Percentiles rank a stretch among this genome's conserved stretches.
Evolutionary conservation across 2,329 filamentous ascomycete genomes (phyloP).

Genomic region (Coniella vitis): DNA sequence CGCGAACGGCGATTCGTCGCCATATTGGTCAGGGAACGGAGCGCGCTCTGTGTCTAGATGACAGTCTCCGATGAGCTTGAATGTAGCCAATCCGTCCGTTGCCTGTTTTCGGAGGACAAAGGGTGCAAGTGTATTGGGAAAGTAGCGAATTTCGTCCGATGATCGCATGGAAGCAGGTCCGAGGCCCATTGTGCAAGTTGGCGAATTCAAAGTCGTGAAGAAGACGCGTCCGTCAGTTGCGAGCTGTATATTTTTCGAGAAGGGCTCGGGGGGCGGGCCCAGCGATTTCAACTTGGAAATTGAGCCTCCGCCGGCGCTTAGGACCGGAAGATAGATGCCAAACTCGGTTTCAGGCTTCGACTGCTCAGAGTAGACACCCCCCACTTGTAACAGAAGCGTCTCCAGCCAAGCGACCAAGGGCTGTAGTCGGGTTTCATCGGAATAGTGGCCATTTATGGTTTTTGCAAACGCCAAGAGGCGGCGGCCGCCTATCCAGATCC

Average conservation of each 20-base stretch:
- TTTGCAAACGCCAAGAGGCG: neutral
- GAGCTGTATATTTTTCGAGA: neutral
- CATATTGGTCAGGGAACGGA: neutral
- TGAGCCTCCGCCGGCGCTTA: too few species aligned
- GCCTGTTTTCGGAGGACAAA: conserved; percentile 4
- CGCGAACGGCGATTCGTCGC: neutral
- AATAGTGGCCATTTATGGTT: neutral
- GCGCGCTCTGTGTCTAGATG: neutral
- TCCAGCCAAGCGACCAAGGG: neutral
- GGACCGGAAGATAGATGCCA: too few species aligned
- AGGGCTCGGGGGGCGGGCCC: conserved; percentile 1
- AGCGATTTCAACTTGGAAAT: too few species aligned
- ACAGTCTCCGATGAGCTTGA: conserved; percentile 7
- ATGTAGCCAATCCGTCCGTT: neutral
- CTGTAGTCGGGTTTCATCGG: neutral
- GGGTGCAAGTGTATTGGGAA: neutral
- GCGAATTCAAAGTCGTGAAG: conserved; percentile 1
- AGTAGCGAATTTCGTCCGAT: neutral
- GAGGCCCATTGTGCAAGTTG: neutral
- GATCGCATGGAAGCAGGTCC: neutral
- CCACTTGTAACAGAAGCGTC: neutral
- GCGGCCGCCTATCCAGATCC: neutral
- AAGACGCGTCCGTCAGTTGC: conserved; percentile 5
- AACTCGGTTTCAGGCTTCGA: too few species aligned
- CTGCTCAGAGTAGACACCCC: neutral